Conservation (phyloP, 2,329 filamentous ascomycete species). For the Colletotrichum lini region DNA sequence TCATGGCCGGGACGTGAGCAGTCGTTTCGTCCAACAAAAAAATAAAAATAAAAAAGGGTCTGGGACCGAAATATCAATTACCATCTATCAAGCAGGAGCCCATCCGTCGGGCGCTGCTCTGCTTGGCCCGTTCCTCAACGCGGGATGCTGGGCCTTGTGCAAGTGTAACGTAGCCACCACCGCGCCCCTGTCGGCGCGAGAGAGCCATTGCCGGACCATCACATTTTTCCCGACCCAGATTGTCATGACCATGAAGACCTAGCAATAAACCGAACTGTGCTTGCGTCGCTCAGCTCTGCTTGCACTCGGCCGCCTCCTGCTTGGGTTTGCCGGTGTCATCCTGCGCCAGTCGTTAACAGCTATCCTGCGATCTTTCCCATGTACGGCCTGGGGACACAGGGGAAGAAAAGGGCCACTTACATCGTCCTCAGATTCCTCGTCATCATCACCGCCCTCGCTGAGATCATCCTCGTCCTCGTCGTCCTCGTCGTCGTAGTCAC, state of each 20-base stretch:
- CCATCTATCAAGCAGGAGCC: slow-evolving; percentile 42
- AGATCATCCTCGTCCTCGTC: slow-evolving; percentile 93
- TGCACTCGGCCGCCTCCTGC: slow-evolving; percentile 95
- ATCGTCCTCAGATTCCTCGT: slow-evolving; percentile 84
- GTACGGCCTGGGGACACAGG: background rate
- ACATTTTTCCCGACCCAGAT: slow-evolving; percentile 22
- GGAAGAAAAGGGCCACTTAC: slow-evolving; percentile 60
- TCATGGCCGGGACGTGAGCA: slow-evolving; percentile 35
- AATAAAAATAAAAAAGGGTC: slow-evolving; percentile 3
- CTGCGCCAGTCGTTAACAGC: slow-evolving; percentile 59
- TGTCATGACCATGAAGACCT: slow-evolving; percentile 25
- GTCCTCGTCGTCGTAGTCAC: slow-evolving; percentile 88
- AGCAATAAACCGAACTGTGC: slow-evolving; percentile 51
- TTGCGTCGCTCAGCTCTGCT: slow-evolving; percentile 81
- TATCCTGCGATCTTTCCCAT: slow-evolving; percentile 20
- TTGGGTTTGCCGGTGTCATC: slow-evolving; percentile 91
- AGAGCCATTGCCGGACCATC: slow-evolving; percentile 20
- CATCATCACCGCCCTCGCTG: slow-evolving; percentile 87
- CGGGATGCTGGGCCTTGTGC: slow-evolving; percentile 5
- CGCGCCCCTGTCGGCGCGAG: slow-evolving; percentile 21
- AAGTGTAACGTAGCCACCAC: slow-evolving; percentile 13
- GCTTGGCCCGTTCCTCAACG: slow-evolving; percentile 24
- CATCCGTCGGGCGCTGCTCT: slow-evolving; percentile 23
- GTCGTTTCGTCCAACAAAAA: slow-evolving; percentile 18
- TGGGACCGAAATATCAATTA: slow-evolving; percentile 38